Evolutionary conservation across 495 filamentous ascomycete genomes (phyloP), one percentile per base, ranked within the genome.

Genomic region (Talaromyces thailandensis): DNA sequence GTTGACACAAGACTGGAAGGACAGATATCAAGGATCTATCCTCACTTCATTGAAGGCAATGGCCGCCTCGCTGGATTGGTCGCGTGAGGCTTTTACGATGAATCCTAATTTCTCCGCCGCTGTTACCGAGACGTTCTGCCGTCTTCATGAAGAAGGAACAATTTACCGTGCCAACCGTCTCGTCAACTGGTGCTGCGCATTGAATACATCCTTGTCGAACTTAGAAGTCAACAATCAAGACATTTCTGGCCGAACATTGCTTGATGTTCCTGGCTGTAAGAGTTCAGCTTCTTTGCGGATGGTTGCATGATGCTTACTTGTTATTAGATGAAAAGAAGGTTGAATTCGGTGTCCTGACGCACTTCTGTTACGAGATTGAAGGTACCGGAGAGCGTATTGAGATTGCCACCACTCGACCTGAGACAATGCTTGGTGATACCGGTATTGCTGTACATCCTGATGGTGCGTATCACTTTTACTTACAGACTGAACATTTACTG

Each of bases 381-480:
- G 86, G 82, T 48, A 74, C 77, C 23, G 80, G 81, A 21, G 81
- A 87, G 69, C 83, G 81, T 45, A 87, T 92, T 61, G 85, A 89
- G 67, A 86, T 92, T 65, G 88, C 89, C 48, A 92, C 89, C 12
- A 92, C 89, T 56, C 83, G 89, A 74, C 83, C 83, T 7, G 89
- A 92, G 73, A 92, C 89, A n/a, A 91, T 92, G 84, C 80, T 90
- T 18, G 89, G 89, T 69, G 89, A 92, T 73, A 82, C 81, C 59
- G 89, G 83, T 72, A 85, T 92, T 66, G 89, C 89, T 59, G 89
- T 92, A 16, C 86, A 91, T 70, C 89, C 89, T 23, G 79, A 84
- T 32, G 89, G 43, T 51, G 23, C 7, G 57, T 16, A 18, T 86
- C 8, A 40, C 25, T 66, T 68, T 77, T 59, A 73, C 32, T 3